phyloP scores from a whole-genome alignment of 1,284 basidiomycete genomes.

The Sporisorium reilianum region DNA sequence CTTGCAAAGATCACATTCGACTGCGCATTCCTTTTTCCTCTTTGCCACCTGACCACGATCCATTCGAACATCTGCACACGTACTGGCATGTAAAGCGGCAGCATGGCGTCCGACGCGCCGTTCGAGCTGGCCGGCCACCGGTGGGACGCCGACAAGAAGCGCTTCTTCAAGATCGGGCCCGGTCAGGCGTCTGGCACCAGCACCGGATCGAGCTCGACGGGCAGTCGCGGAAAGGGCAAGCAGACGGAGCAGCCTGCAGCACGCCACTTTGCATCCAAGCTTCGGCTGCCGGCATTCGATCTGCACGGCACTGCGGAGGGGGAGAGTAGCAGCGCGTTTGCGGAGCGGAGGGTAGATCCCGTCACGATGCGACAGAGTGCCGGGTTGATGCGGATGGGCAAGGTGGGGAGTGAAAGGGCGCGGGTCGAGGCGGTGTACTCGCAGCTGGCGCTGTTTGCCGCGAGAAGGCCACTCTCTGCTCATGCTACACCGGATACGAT shows the following conservation, averaged over 20 bases:
- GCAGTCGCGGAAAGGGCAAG: background rate
- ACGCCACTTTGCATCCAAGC: background rate
- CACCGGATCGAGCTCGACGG: background rate
- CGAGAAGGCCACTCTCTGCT: background rate
- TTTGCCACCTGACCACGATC: too few species aligned
- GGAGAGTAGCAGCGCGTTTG: background rate
- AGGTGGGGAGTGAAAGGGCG: too few species aligned
- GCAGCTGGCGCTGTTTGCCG: slow-evolving; percentile 20
- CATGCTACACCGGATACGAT: background rate
- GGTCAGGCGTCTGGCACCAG: background rate
- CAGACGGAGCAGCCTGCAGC: background rate
- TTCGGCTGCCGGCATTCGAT: slow-evolving; percentile 16
- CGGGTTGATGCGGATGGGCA: too few species aligned
- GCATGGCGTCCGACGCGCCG: slow-evolving; percentile 41
- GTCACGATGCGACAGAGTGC: slow-evolving; percentile 16
- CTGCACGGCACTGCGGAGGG: background rate
- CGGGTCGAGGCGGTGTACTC: slow-evolving; percentile 29
- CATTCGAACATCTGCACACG: too few species aligned
- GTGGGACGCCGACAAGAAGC: slow-evolving; percentile 44
- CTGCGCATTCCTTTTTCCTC: slow-evolving; percentile 1
- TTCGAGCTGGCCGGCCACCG: slow-evolving; percentile 47
- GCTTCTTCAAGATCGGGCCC: slow-evolving; percentile 47
- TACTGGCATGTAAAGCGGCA: background rate
- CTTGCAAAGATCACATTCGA: background rate
- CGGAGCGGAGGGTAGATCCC: slow-evolving; percentile 8